Percentiles rank a stretch among this genome's conserved stretches.
These are phyloP conservation scores for Boletus barrowsii DNA, from an alignment of 768 basidiomycete genomes.

Conservation along the genomic window DNA sequence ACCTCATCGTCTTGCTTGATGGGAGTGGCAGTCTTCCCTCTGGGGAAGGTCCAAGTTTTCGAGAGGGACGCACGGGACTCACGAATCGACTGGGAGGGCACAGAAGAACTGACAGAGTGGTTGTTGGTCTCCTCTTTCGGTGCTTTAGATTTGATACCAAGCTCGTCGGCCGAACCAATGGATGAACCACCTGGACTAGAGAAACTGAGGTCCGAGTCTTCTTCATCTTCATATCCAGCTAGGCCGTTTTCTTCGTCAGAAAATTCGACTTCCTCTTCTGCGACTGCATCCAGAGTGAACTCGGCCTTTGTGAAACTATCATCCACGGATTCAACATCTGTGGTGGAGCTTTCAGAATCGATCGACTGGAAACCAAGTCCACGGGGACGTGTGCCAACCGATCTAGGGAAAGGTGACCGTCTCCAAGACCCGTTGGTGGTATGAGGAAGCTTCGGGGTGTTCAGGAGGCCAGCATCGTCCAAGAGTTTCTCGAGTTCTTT, in stretches of 20 bases:
- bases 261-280: conserved; percentile 49
- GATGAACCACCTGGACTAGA: conserved; percentile 48
- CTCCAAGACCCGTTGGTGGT: conserved; percentile 11
- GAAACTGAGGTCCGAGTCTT: conserved; percentile 51
- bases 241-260: conserved; percentile 52
- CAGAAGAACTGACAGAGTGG: conserved; percentile 1
- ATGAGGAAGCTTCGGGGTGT: conserved; percentile 40
- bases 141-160: conserved; percentile 15
- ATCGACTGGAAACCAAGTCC: conserved; percentile 56
- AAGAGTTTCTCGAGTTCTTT: conserved; percentile 55
- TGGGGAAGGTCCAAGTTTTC: conserved; percentile 71
- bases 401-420: conserved; percentile 19
- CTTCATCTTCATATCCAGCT: conserved; percentile 69
- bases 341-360: conserved; percentile 62
- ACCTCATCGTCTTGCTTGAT: conserved; percentile 43
- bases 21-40: conserved; percentile 22
- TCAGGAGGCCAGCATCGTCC: conserved; percentile 41
- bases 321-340: conserved; percentile 64
- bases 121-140: conserved; percentile 11
- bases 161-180: conserved; percentile 52
- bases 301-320: conserved; percentile 40
- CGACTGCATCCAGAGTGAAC: conserved; percentile 53
- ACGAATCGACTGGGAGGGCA: conserved; percentile 26
- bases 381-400: conserved; percentile 35
- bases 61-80: conserved; percentile 45